A percentile compares a stretch with the other conserved stretches of the same genome.
phyloP scores from a whole-genome alignment of 2,329 filamentous ascomycete species.

The Dryadomyces sulphureus region DNA sequence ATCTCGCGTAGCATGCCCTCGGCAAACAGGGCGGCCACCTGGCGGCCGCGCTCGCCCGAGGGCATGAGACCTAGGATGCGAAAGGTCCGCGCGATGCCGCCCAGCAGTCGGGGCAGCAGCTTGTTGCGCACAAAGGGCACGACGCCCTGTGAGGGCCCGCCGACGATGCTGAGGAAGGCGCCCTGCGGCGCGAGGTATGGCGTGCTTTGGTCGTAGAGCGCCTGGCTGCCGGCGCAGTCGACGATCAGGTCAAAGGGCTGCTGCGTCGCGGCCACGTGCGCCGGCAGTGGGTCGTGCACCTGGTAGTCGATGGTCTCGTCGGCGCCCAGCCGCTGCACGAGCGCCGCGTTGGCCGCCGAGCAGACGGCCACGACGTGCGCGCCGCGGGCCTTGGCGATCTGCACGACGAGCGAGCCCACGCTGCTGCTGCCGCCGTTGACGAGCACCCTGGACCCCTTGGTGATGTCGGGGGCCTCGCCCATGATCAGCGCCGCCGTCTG shows the following conservation, averaged over 20 bases:
- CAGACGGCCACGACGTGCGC: conserved; percentile 32
- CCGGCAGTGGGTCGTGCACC: conserved; percentile 20
- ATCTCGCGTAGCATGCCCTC: conserved; percentile 15
- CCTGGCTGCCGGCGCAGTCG: conserved; percentile 33
- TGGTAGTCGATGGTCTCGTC: conserved; percentile 31
- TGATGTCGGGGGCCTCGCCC: conserved; percentile 11
- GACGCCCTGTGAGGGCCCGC: conserved; percentile 16
- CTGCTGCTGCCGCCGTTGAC: conserved; percentile 37
- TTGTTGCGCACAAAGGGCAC: conserved; percentile 18
- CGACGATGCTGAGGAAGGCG: conserved; percentile 21
- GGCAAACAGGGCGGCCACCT: conserved; percentile 14
- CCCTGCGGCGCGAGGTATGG: conserved; percentile 22
- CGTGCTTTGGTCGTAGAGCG: conserved; percentile 25
- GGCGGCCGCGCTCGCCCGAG: conserved; percentile 13
- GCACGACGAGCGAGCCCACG: conserved; percentile 30
- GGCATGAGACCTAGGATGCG: conserved; percentile 17
- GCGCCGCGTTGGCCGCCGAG: conserved; percentile 27
- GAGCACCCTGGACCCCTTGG: conserved; percentile 23
- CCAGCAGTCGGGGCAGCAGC: conserved; percentile 16
- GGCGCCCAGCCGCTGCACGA: conserved; percentile 31
- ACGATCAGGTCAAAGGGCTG: conserved; percentile 27
- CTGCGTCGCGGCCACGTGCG: conserved; percentile 16
- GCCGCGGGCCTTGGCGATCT: conserved; percentile 25
- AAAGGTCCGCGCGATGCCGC: conserved; percentile 18
- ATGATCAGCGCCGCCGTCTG: conserved; percentile 19